Conservation (phyloP, 345 rosid genomes). For the Brassica cretica region DNA sequence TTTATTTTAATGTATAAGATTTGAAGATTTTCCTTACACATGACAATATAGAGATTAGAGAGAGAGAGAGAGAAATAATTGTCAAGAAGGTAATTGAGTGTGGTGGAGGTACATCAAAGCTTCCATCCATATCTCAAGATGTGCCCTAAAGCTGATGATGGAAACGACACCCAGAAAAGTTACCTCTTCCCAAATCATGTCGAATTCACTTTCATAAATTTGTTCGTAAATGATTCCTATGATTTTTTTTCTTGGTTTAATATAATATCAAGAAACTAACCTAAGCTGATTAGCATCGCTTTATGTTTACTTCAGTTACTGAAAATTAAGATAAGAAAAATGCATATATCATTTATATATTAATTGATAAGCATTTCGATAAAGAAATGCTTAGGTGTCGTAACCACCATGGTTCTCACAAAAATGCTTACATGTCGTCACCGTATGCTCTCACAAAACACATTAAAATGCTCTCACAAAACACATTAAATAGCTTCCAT, state of each 20-base stretch:
- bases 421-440: no score
- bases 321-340: background rate
- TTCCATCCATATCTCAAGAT: conserved; percentile 44
- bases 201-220: conserved; percentile 31
- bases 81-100: conserved; percentile 39
- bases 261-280: background rate
- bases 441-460: no score
- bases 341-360: background rate
- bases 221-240: background rate
- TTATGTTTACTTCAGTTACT: background rate
- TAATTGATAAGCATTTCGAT: no score
- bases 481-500: no score
- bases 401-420: no score
- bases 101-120: conserved; percentile 46
- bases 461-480: no score
- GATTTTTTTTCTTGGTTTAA: background rate
- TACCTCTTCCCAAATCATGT: conserved; percentile 33
- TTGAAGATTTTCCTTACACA: conserved; percentile 17
- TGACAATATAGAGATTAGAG: conserved; percentile 10
- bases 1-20: conserved; percentile 5
- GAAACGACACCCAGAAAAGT: conserved; percentile 41
- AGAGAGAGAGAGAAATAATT: background rate
- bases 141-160: conserved; percentile 48
- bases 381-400: no score
- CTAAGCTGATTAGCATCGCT: background rate